phyloP scores from a whole-genome alignment of 257 asterid genomes.

The Penstemon barbatus region DNA sequence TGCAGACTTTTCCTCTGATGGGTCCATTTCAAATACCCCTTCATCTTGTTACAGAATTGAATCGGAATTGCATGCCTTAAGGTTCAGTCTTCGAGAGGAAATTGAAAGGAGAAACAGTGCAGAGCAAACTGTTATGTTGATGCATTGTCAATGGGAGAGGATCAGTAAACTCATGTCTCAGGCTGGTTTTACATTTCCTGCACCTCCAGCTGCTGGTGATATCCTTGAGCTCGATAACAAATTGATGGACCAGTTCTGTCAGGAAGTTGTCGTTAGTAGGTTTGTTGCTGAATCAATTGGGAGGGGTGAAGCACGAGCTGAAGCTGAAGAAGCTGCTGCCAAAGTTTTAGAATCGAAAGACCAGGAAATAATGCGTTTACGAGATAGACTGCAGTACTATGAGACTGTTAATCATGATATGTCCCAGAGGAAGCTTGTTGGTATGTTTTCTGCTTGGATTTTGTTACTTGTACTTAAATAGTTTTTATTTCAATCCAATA shows the following conservation, averaged over 20 bases:
- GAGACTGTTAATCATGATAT: conserved; percentile 88
- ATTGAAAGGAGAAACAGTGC: conserved; percentile 60
- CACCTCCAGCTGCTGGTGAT: conserved; percentile 45
- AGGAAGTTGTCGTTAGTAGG: conserved; percentile 58
- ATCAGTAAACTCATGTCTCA: conserved; percentile 50
- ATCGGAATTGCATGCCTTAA: conserved; percentile 45
- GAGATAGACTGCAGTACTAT: conserved; percentile 71
- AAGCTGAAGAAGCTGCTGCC: conserved; percentile 71
- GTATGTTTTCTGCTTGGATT: conserved; percentile 42
- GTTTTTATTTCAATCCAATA: not conserved
- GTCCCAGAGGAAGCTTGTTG: conserved; percentile 90
- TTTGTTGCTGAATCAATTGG: conserved; percentile 76
- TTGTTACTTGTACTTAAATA: not conserved
- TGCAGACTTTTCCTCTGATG: conserved; percentile 71
- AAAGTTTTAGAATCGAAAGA: conserved; percentile 61
- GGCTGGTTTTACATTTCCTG: conserved; percentile 68
- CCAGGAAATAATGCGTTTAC: conserved; percentile 69
- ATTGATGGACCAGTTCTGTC: conserved; percentile 46
- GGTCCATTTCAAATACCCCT: conserved; percentile 43
- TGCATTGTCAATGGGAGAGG: conserved; percentile 72
- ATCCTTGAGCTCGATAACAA: conserved; percentile 35
- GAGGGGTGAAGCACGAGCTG: conserved; percentile 67
- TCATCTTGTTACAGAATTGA: conserved; percentile 34
- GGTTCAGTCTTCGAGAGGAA: conserved; percentile 61
- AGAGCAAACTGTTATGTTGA: conserved; percentile 54